These are phyloP conservation scores for Parastagonospora avenae DNA, from an alignment of 2,329 filamentous ascomycete species.

Conservation along the genomic window DNA sequence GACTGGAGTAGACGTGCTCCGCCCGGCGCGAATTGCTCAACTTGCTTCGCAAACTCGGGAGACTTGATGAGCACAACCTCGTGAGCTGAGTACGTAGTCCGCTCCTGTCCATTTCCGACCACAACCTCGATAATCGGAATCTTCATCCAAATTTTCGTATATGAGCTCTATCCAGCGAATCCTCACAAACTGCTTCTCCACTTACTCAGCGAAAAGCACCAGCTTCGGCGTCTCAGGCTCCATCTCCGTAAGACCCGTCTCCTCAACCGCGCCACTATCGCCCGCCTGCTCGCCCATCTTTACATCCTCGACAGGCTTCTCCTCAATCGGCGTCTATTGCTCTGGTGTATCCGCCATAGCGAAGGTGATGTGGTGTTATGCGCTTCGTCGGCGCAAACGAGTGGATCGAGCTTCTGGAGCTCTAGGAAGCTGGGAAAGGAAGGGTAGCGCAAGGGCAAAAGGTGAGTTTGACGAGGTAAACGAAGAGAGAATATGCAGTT, in stretches of 20 bases:
- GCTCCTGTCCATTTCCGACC: constrained; percentile 58
- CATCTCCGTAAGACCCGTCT: constrained; percentile 48
- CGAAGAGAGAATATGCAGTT: too few species aligned
- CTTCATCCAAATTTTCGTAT: constrained; percentile 50
- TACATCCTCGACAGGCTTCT: constrained; percentile 49
- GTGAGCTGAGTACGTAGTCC: constrained; percentile 75
- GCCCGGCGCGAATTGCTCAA: constrained; percentile 65
- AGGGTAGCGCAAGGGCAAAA: too few species aligned
- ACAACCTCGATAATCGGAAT: constrained; percentile 55
- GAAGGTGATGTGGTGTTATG: not conserved
- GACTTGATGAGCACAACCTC: constrained; percentile 76
- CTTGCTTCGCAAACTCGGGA: constrained; percentile 72
- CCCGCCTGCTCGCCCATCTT: constrained; percentile 52
- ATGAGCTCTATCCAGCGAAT: constrained; percentile 7
- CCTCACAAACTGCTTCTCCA: not conserved
- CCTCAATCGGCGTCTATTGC: constrained; percentile 36
- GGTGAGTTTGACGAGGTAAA: too few species aligned
- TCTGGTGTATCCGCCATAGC: constrained; percentile 40
- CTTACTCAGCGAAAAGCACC: constrained; percentile 54
- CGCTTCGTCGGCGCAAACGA: too few species aligned
- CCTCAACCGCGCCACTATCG: constrained; percentile 28
- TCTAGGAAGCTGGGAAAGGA: too few species aligned
- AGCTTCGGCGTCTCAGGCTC: constrained; percentile 50
- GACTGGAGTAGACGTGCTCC: too few species aligned
- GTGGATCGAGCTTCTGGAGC: too few species aligned